Percentiles rank a stretch among this genome's conserved stretches.
phyloP scores from a whole-genome alignment of 2,329 filamentous ascomycete species.

The Pyricularia sp. region DNA sequence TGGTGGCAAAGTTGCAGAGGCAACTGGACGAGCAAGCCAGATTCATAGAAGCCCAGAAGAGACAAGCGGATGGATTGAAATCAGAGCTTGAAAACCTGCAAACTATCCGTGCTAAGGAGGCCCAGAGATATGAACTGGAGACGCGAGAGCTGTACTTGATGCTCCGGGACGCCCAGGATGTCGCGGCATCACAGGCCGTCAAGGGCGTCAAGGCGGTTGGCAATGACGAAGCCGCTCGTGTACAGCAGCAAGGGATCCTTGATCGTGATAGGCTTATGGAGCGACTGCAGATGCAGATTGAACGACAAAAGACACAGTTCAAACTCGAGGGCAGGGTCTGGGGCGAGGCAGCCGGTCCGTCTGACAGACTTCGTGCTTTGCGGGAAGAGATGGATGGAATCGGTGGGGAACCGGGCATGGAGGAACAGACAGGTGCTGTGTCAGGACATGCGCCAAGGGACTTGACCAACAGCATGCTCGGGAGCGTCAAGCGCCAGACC shows the following conservation, averaged over 20 bases:
- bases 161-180: slow-evolving; percentile 93
- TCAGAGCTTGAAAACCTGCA: slow-evolving; percentile 81
- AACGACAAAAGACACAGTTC: slow-evolving; percentile 93
- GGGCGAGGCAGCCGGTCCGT: slow-evolving; percentile 71
- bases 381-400: slow-evolving; percentile 82
- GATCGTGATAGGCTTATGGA: slow-evolving; percentile 89
- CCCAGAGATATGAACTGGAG: slow-evolving; percentile 90
- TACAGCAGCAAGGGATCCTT: slow-evolving; percentile 80
- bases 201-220: slow-evolving; percentile 34
- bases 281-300: slow-evolving; percentile 85
- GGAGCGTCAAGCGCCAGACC: slow-evolving; percentile 52
- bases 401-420: slow-evolving; percentile 25
- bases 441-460: slow-evolving; percentile 44
- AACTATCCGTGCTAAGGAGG: slow-evolving; percentile 72
- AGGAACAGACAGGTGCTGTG: slow-evolving; percentile 32
- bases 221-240: slow-evolving; percentile 42
- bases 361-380: slow-evolving; percentile 79
- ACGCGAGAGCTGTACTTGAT: slow-evolving; percentile 95
- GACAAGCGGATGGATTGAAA: slow-evolving; percentile 79
- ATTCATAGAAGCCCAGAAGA: slow-evolving; percentile 76
- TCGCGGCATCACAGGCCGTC: slow-evolving; percentile 71
- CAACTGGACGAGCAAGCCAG: slow-evolving; percentile 87
- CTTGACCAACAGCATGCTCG: slow-evolving; percentile 61
- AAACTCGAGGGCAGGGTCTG: slow-evolving; percentile 91
- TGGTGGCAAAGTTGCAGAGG: slow-evolving; percentile 85